phyloP scores from a whole-genome alignment of 2,329 filamentous ascomycete species.

The Aspergillus sp. region DNA sequence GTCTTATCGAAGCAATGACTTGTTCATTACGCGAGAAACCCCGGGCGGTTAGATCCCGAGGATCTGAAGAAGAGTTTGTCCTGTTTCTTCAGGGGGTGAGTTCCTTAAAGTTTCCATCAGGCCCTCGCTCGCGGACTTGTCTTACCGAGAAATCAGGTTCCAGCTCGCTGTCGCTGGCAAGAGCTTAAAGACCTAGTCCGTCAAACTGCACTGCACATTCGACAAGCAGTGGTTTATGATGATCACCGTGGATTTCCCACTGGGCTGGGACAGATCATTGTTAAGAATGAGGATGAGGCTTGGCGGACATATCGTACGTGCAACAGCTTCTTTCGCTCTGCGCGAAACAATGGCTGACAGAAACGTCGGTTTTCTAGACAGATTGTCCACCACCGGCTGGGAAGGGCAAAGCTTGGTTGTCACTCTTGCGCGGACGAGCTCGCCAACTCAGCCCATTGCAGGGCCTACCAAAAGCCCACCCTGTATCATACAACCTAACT shows the following conservation, averaged over 20 bases:
- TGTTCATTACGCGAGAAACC: constrained; percentile 33
- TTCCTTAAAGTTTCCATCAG: constrained; percentile 9
- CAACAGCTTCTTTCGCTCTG: background rate
- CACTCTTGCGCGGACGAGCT: constrained; percentile 40
- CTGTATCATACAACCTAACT: constrained; percentile 27
- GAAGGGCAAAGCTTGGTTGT: constrained; percentile 45
- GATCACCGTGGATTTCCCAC: constrained; percentile 44
- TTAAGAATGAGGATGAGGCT: constrained; percentile 46
- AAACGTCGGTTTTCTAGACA: constrained; percentile 27
- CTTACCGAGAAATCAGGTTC: constrained; percentile 34
- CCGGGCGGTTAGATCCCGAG: constrained; percentile 29
- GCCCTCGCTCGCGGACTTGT: background rate
- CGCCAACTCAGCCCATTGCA: constrained; percentile 43
- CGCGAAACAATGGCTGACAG: constrained; percentile 14
- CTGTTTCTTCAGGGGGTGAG: constrained; percentile 45
- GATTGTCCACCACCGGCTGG: constrained; percentile 44
- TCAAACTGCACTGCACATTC: constrained; percentile 45
- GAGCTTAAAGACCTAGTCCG: constrained; percentile 47
- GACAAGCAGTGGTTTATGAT: constrained; percentile 46
- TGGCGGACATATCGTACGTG: constrained; percentile 43
- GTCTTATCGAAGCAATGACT: constrained; percentile 26
- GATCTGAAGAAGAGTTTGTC: constrained; percentile 45
- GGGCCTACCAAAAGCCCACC: constrained; percentile 42
- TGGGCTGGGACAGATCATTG: constrained; percentile 45
- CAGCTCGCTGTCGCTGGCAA: constrained; percentile 46